Base-by-base conservation (phyloP, 768 basidiomycete species). In the Calocera viscosa region DNA sequence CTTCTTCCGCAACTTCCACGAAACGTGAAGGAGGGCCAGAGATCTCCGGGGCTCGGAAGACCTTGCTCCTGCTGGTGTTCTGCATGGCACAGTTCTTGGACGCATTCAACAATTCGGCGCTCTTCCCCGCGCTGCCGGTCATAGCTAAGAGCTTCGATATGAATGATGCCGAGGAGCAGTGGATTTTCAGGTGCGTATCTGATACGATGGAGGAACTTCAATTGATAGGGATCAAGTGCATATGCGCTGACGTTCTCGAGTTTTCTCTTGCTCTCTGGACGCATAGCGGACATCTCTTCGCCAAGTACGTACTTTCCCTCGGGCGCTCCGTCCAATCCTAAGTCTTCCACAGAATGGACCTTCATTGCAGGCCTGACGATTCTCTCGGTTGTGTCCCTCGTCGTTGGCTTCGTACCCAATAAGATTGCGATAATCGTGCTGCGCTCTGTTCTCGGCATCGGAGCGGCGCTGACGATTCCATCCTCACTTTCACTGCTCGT, bases 381-480 rank as follows among this genome's bases (percentile, higher is more conserved):
- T 11, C n/a, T 67, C 22, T 47, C 47, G 22, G 53, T 67, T 30
- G 32, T 64, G 16, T 38, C 33, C 19, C 53, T 67, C 16, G 66
- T 22, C 2, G 33, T 40, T n/a, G 66, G 66, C 30, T 67, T 67
- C 30, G 26, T 33, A 7, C 32, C 38, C 7, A 60, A 67, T 22
- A 63, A 63, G 26, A 63, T 67, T 28, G 66, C 19, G 16, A 28
- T 67, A 5, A 33, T 67, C 22, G 66, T 67, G 8, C 53, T 67
- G 2, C 66, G 66, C 32, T 26, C 66, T 14, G 14, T 67, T 14
- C 19, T 60, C 16, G 34, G 41, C 16, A 69, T 75, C 77, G 81
- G 77, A 12, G 82, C 80, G n/a, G 76, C 82, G 1, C 73, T 83
- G 75, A 81, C 80, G 8, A 78, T 83, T 38, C 83, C 83, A 2